Conservation (phyloP, 371 early-diverging fungal species). For the Rhizomucor miehei region DNA sequence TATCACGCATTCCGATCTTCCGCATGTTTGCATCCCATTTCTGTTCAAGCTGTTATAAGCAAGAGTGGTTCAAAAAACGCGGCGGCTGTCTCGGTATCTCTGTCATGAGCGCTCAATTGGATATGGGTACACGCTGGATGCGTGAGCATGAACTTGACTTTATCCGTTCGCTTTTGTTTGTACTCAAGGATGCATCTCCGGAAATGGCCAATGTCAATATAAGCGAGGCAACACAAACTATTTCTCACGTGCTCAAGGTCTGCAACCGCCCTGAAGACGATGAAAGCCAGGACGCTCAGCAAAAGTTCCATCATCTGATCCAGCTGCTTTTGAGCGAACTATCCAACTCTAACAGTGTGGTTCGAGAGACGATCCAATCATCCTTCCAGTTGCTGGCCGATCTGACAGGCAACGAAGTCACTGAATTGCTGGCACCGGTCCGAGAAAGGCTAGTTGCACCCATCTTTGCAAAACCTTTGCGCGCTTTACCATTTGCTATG, state of each 20-base stretch:
- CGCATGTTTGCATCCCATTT: slow-evolving; percentile 76
- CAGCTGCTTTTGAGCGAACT: slow-evolving; percentile 87
- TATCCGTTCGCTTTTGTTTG: slow-evolving; percentile 87
- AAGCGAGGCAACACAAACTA: slow-evolving; percentile 73
- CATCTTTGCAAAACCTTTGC: slow-evolving; percentile 96
- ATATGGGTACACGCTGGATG: slow-evolving; percentile 88
- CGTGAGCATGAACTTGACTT: slow-evolving; percentile 91
- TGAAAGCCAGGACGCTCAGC: slow-evolving; percentile 52
- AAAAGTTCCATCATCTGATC: slow-evolving; percentile 71
- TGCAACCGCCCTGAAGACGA: slow-evolving; percentile 75
- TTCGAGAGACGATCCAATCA: slow-evolving; percentile 86
- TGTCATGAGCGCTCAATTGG: slow-evolving; percentile 75
- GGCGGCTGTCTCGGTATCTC: slow-evolving; percentile 92
- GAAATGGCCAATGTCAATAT: slow-evolving; percentile 77
- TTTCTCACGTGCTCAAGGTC: slow-evolving; percentile 76
- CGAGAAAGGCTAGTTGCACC: slow-evolving; percentile 87
- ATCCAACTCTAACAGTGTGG: slow-evolving; percentile 85
- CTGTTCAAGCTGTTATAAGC: slow-evolving; percentile 82
- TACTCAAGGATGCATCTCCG: slow-evolving; percentile 89
- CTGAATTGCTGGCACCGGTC: slow-evolving; percentile 82
- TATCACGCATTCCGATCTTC: slow-evolving; percentile 71
- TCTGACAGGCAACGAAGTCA: slow-evolving; percentile 74
- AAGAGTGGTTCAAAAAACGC: slow-evolving; percentile 80
- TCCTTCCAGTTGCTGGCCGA: slow-evolving; percentile 81
- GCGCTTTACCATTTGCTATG: slow-evolving; percentile 93